Base-by-base conservation (phyloP, 2,329 filamentous ascomycete species). In the Xylariaceae sp. region DNA sequence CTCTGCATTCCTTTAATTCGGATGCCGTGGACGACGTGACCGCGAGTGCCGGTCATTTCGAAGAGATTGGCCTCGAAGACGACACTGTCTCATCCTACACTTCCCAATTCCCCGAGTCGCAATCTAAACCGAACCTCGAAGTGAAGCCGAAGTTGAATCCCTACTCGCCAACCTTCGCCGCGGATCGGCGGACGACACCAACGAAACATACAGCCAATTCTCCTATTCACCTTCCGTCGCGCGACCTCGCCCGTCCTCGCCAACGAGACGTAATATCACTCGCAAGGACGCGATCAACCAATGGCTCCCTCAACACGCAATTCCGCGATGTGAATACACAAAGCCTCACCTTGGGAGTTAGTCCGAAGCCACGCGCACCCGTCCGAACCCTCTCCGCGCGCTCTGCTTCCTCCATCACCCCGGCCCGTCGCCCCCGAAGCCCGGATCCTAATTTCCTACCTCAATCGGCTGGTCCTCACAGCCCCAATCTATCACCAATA, bases 11-110 rank as follows among this genome's bases (percentile, higher is more conserved):
- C 39, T 85, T 87, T 54, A 85, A 82, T 58, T 87, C 85, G 50
- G 75, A 83, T 65, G 87, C 90, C 65, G 88, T 89, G 63, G 84
- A 86, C 66, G 82, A 79, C 62, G 79, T 84, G 49, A 75, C 88
- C 45, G 79, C 84, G 50, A 89, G 95, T 67, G 81, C 87, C 55
- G 85, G 84, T 60, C 85, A 96, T 70, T 96, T 96, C 65, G 92
- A 97, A 70, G 92, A 96, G 61, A 96, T 96, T 68, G 89, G 88
- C 9, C 82, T 97, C 32, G 87, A 91, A 57, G 86, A 88, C 64
- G 85, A 91, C 58, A 77, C 78, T 39, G 61, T 68, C 50, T 63
- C 71, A 12, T 54, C 65, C 34, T 67, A 71, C 47, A 61, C 67
- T 27, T 65, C 68, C 27, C 66, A 71, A 45, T 65, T 70, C 31